A percentile compares a stretch with the other conserved stretches of the same genome.
Evolutionary conservation across 2,329 filamentous ascomycete species (phyloP).

Genomic region (Cladosporium sp.): DNA sequence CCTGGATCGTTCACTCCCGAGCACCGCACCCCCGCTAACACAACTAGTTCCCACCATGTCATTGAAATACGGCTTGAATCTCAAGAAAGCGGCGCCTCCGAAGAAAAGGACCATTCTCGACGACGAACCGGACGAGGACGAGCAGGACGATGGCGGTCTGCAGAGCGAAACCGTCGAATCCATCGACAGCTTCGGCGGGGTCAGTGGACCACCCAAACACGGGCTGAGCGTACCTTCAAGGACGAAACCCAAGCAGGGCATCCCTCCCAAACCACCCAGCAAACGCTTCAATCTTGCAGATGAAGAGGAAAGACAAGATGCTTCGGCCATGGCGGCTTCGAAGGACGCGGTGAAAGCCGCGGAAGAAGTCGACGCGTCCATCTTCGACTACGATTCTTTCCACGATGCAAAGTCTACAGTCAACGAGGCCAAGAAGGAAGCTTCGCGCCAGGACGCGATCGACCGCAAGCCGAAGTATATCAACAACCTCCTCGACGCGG

Average conservation of each 20-base stretch:
- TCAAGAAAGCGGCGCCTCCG: constrained; percentile 27
- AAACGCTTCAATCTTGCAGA: constrained; percentile 39
- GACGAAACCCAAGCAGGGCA: constrained; percentile 17
- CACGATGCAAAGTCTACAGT: constrained; percentile 67
- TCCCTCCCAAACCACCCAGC: constrained; percentile 30
- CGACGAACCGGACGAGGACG: constrained; percentile 24
- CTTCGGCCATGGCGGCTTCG: constrained; percentile 60
- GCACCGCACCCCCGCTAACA: not conserved
- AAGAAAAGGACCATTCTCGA: constrained; percentile 24
- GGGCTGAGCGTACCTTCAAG: constrained; percentile 7
- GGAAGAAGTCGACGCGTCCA: constrained; percentile 62
- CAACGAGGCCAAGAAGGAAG: constrained; percentile 52
- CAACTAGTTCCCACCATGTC: constrained; percentile 24
- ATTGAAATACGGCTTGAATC: constrained; percentile 33
- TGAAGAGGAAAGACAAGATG: constrained; percentile 52
- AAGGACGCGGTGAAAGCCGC: constrained; percentile 62
- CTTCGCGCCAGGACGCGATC: constrained; percentile 48
- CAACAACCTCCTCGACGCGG: constrained; percentile 65
- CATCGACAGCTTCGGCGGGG: constrained; percentile 54
- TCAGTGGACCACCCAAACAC: constrained; percentile 16
- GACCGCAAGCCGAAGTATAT: constrained; percentile 74
- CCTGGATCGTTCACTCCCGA: constrained; percentile 4
- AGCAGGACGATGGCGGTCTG: constrained; percentile 17
- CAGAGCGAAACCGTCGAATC: constrained; percentile 39
- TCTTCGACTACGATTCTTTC: constrained; percentile 82